Conservation (phyloP, 164 flowering plant genomes). For the Piper betle region DNA sequence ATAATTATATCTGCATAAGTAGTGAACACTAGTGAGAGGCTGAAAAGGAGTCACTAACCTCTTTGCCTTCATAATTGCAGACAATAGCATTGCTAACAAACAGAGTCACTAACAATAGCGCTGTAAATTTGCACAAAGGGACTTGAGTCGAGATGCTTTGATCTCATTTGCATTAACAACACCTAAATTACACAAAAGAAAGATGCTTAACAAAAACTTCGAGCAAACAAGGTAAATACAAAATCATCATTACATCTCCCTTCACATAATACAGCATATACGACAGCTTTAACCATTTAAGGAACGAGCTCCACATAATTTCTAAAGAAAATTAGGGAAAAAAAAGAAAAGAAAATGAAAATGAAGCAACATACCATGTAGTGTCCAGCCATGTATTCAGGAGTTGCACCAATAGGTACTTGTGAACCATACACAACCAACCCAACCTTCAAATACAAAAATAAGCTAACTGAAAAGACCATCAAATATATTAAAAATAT, state of each 20-base stretch:
- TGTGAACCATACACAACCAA: slow-evolving; percentile 92
- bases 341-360: neutral
- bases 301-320: neutral
- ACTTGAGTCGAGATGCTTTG: too few relatives aligned
- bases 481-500: neutral
- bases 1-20: too few relatives aligned
- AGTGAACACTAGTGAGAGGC: neutral
- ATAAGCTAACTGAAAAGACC: neutral
- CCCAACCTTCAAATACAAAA: slow-evolving; percentile 53
- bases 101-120: too few relatives aligned
- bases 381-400: slow-evolving; percentile 97
- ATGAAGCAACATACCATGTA: slow-evolving; percentile 55
- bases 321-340: neutral
- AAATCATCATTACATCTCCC: too few relatives aligned
- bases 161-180: too few relatives aligned
- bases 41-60: slow-evolving; percentile 35
- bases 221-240: too few relatives aligned
- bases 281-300: neutral
- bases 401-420: slow-evolving; percentile 98
- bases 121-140: slow-evolving; percentile 77
- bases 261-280: neutral
- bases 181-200: too few relatives aligned
- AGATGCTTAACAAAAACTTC: too few relatives aligned
- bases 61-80: slow-evolving; percentile 86
- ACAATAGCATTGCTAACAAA: slow-evolving; percentile 85